phyloP scores from a whole-genome alignment of 441 rosid species.

The Melastoma candidum region DNA sequence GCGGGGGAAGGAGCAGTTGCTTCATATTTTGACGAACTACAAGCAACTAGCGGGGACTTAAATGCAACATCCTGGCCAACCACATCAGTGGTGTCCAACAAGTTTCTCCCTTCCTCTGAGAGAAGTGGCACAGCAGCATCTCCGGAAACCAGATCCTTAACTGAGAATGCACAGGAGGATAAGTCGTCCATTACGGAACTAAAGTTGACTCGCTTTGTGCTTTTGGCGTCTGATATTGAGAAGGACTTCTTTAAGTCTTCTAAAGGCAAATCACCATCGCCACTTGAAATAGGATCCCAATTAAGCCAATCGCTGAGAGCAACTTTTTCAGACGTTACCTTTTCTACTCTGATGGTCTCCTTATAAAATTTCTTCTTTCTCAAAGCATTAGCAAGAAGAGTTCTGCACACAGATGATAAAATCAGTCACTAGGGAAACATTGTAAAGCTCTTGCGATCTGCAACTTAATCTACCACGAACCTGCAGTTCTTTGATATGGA shows the following conservation, averaged over 20 bases:
- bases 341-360: conserved; percentile 64
- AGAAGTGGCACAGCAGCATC: conserved; percentile 20
- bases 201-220: conserved; percentile 53
- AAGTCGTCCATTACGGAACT: conserved; percentile 34
- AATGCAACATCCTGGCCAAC: conserved; percentile 13
- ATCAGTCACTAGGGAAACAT: not conserved
- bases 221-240: conserved; percentile 32
- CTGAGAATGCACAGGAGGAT: conserved; percentile 42
- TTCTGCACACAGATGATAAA: conserved; percentile 29
- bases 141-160: conserved; percentile 31
- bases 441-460: too few relatives aligned
- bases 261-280: conserved; percentile 72
- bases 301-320: conserved; percentile 45
- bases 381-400: conserved; percentile 48
- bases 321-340: conserved; percentile 28
- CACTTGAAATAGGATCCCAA: conserved; percentile 86
- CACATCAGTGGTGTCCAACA: conserved; percentile 8
- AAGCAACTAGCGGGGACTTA: not conserved
- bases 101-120: conserved; percentile 10
- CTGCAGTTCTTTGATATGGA: conserved; percentile 77
- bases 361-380: conserved; percentile 66
- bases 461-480: conserved; percentile 14
- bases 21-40: conserved; percentile 8
- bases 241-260: conserved; percentile 59
- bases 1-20: conserved; percentile 1